These are phyloP conservation scores for Kwoniella sp. DNA, from an alignment of 768 basidiomycete species.

Conservation along the genomic window DNA sequence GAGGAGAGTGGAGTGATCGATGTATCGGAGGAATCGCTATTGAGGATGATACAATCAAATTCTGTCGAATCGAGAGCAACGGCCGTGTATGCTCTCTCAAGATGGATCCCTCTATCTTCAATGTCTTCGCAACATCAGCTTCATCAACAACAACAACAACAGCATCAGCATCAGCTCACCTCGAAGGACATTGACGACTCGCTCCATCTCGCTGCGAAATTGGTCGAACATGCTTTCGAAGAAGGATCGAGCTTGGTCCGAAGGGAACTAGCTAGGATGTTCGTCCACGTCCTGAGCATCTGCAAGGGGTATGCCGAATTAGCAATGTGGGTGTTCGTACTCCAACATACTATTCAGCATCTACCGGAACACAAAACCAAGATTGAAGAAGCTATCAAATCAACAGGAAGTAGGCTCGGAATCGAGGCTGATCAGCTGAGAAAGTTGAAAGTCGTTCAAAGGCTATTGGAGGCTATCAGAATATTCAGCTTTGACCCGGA, in stretches of 20 bases:
- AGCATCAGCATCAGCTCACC: too few species aligned
- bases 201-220: constrained; percentile 9
- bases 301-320: constrained; percentile 28
- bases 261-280: constrained; percentile 39
- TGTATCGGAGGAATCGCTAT: neutral
- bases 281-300: constrained; percentile 13
- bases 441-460: constrained; percentile 4
- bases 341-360: constrained; percentile 7
- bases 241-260: constrained; percentile 44
- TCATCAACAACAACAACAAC: too few species aligned
- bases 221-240: constrained; percentile 17
- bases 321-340: constrained; percentile 23
- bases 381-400: constrained; percentile 12
- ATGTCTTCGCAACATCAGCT: too few species aligned
- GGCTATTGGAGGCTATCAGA: neutral
- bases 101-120: constrained; percentile 27
- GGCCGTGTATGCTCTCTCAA: constrained; percentile 39
- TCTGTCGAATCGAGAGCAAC: constrained; percentile 42
- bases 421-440: neutral
- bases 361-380: neutral
- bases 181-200: constrained; percentile 5
- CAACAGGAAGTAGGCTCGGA: constrained; percentile 1
- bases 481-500: constrained; percentile 14
- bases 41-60: constrained; percentile 9
- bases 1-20: constrained; percentile 13